A percentile compares a stretch with the other conserved stretches of the same genome.
These are phyloP conservation scores for Parachaetomium inaequale DNA, from an alignment of 495 filamentous ascomycete species.

Conservation along the genomic window DNA sequence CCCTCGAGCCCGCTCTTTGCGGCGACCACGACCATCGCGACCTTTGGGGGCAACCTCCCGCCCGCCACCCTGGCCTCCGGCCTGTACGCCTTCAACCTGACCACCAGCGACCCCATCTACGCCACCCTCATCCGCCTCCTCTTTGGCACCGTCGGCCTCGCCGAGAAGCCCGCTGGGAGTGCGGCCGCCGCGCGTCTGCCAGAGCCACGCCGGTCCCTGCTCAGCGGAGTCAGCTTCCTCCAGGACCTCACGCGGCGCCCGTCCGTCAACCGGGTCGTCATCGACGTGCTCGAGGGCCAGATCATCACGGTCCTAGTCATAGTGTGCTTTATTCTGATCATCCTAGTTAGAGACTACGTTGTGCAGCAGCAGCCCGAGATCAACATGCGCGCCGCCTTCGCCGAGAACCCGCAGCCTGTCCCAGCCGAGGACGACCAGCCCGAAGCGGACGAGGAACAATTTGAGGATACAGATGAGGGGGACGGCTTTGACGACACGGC, in stretches of 20 bases:
- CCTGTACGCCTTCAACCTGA: constrained; percentile 29
- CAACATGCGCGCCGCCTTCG: constrained; percentile 55
- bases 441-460: constrained; percentile 4
- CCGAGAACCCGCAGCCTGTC: constrained; percentile 49
- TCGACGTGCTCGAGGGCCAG: constrained; percentile 85
- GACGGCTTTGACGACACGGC: neutral
- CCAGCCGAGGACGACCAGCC: constrained; percentile 7
- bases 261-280: constrained; percentile 71
- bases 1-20: constrained; percentile 46
- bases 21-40: constrained; percentile 35
- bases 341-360: constrained; percentile 95
- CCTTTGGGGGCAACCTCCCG: constrained; percentile 27
- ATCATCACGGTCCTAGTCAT: constrained; percentile 89
- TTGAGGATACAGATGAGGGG: neutral
- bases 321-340: constrained; percentile 87
- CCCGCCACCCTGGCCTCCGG: constrained; percentile 28
- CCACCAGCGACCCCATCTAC: constrained; percentile 27
- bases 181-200: neutral
- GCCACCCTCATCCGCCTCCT: constrained; percentile 27
- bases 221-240: constrained; percentile 71
- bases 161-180: constrained; percentile 15
- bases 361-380: constrained; percentile 91
- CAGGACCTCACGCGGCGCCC: constrained; percentile 68
- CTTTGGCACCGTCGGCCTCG: constrained; percentile 30
- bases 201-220: constrained; percentile 43